Evolutionary conservation across 805 yeast genomes (phyloP), one percentile per base, ranked within the genome.

Genomic region (Metschnikowia kunwiensis): DNA sequence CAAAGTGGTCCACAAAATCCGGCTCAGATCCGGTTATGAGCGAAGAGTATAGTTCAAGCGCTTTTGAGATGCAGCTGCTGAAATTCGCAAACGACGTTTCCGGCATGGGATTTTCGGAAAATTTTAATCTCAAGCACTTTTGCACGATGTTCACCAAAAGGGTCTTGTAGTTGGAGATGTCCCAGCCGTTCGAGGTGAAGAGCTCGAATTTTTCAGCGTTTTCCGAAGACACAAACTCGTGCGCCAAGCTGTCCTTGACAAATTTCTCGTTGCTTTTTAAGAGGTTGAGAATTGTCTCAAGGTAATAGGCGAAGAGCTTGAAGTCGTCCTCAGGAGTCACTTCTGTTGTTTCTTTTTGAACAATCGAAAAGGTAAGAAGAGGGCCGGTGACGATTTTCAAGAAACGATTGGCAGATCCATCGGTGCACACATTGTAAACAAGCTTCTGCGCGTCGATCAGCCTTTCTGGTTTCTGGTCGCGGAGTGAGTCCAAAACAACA

Each of bases 371-470:
- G 8, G 64, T 55, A 28, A 78, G 51, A 9, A 86, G 53, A 5
- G 82, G 76, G n/a, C 72, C 68, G 1, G 82, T 63, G 13, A 72
- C 61, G 28, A 86, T 58, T 40, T 78, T 77, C 42, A 86, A 74
- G 4, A 89, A 56, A 38, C 82, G 68, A 40, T 77, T 78, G 0
- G 80, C 59, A 0, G 81, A 68, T 0, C 88, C 88, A 18, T 71
- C 62, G 28, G 65, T 60, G 2, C 74, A 38, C 5, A 67, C 57
- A 2, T 63, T 58, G 19, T 60, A 49, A 3, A 82, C 54, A 76
- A 85, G 80, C 34, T 72, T 67, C 2, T 68, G 58, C 1, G 74
- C 71, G 7, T 65, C 53, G 5, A 72, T 49, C 19, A 27, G 34
- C 16, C 32, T 32, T 4, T 27, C 37, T 8, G 34, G 27, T 15